phyloP scores from a whole-genome alignment of 2,329 filamentous ascomycete species.

The Verruconis gallopava region DNA sequence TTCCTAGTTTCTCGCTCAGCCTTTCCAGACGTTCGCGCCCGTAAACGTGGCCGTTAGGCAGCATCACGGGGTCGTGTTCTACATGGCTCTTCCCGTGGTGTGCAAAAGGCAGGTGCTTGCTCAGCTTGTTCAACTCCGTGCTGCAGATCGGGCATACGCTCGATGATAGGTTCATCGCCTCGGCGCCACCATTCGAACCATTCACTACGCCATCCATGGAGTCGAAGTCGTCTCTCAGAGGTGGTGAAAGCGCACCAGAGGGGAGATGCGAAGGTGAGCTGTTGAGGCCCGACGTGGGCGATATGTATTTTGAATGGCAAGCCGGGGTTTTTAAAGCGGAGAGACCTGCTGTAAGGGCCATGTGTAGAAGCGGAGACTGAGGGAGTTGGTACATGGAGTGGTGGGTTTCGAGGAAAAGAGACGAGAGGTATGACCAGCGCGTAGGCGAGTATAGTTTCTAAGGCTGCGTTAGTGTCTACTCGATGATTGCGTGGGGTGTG shows the following conservation, averaged over 20 bases:
- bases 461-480: too few relatives aligned
- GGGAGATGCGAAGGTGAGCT: conserved; percentile 19
- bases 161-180: neutral
- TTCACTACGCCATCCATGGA: conserved; percentile 5
- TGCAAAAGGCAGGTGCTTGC: conserved; percentile 79
- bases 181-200: neutral
- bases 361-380: conserved; percentile 70
- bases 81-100: conserved; percentile 91
- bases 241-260: conserved; percentile 2
- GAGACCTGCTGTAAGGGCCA: conserved; percentile 79
- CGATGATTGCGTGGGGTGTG: neutral
- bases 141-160: conserved; percentile 86
- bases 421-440: conserved; percentile 65
- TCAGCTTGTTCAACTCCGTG: conserved; percentile 85
- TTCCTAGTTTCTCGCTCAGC: conserved; percentile 66
- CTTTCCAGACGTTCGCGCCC: conserved; percentile 60
- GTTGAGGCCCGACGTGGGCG: conserved; percentile 31
- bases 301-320: conserved; percentile 60
- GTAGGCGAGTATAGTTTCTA: conserved; percentile 44
- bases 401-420: conserved; percentile 74
- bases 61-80: conserved; percentile 69
- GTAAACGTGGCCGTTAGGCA: conserved; percentile 82
- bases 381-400: conserved; percentile 77
- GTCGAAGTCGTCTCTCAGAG: neutral
- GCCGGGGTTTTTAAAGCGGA: conserved; percentile 92